Evolutionary conservation across 164 flowering plant genomes (phyloP).

Genomic region (Umbilicus rupestris): DNA sequence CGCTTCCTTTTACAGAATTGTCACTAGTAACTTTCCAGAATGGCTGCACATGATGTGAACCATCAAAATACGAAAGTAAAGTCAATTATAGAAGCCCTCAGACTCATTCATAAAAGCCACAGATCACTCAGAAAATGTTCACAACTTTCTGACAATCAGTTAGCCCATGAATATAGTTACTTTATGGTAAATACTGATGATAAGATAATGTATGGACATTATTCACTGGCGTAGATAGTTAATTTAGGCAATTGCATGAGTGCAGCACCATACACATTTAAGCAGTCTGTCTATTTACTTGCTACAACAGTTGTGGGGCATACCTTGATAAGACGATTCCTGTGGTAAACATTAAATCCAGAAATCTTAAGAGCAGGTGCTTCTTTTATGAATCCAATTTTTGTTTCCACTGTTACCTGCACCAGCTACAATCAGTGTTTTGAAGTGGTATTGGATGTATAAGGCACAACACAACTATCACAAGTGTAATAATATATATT

Average conservation of each 20-base stretch:
- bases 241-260: background rate
- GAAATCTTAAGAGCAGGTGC: constrained; percentile 45
- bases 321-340: constrained; percentile 93
- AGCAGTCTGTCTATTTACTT: background rate
- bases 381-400: constrained; percentile 77
- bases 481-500: background rate
- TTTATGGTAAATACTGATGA: background rate
- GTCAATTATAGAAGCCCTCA: background rate
- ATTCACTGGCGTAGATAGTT: background rate
- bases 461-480: background rate
- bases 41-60: constrained; percentile 44
- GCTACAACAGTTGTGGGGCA: constrained; percentile 10
- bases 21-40: constrained; percentile 74
- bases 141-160: too few relatives aligned
- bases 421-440: background rate
- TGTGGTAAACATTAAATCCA: constrained; percentile 87
- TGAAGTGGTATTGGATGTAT: background rate
- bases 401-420: constrained; percentile 54
- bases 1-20: constrained; percentile 37
- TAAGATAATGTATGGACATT: background rate
- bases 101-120: background rate
- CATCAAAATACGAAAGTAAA: background rate
- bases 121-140: too few relatives aligned
- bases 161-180: background rate
- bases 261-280: background rate